Base-by-base conservation (phyloP, 1,139 yeast species). In the Yamadazyma kanchanaburiensis region DNA sequence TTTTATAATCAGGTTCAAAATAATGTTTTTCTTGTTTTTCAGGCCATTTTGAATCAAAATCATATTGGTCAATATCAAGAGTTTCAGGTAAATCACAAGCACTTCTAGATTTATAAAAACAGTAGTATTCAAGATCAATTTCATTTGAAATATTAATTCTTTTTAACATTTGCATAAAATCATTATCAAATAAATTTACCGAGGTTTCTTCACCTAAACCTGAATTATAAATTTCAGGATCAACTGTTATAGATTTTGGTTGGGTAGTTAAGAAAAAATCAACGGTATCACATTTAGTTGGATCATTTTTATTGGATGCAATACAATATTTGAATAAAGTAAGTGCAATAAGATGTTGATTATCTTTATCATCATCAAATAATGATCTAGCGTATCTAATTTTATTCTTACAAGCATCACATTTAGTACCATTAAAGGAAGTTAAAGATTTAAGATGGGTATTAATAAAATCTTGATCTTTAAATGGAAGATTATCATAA, bases 241-340 rank as follows among this genome's bases (percentile, higher is more conserved):
- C 48, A 8, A 32, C 32, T 15, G 45, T 45, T 6, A 22, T 22
- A 29, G 48, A 43, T 23, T 50, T 35, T 18, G 55, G 38, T 25
- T 57, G 55, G 23, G 71, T 65, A 25, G 65, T 58, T 34, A 65
- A 48, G 38, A 65, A 65, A 39, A 65, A 65, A 36, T 65, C 70
- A 23, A 43, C 40, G 23, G 57, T 51, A 33, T 59, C 58, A 47
- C 71, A 65, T 30, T 51, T 53, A 22, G 49, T 29, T 28, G 61
- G 64, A 14, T 48, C 44, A n/a, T 50, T 48, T 21, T 61, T 52
- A 39, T 65, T 49, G 24, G 40, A 33, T n/a, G 37, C 41, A 24
- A 64, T 38, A 46, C 71, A 65, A 37, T 60, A 49, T 38, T 63
- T 54, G 50, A 56, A 64, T 26, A 65, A 48, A 24, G 63, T 45